These are phyloP conservation scores for Sclerotinia borealis DNA, from an alignment of 2,329 filamentous ascomycete genomes.

Conservation along the genomic window DNA sequence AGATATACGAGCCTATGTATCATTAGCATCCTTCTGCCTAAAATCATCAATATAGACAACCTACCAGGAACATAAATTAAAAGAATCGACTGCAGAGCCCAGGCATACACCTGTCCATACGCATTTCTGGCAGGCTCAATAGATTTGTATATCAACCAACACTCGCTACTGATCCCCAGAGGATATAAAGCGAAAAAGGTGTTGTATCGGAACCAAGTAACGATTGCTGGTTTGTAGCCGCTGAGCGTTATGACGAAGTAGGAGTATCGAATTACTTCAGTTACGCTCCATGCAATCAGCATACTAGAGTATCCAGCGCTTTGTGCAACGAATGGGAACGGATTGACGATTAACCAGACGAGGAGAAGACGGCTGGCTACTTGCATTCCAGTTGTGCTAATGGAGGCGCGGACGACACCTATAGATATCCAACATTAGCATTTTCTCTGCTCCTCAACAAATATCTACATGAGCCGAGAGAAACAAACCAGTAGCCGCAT, in stretches of 20 bases:
- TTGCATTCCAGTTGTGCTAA: conserved; percentile 84
- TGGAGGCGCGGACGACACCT: conserved; percentile 81
- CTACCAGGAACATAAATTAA: conserved; percentile 74
- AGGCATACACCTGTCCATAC: conserved; percentile 45
- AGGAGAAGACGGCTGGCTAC: conserved; percentile 81
- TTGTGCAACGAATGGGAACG: conserved; percentile 61
- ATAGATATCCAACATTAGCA: conserved; percentile 15
- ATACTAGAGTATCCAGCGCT: conserved; percentile 65
- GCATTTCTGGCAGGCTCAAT: conserved; percentile 51
- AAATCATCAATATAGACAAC: conserved; percentile 30
- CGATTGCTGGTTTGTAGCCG: conserved; percentile 52
- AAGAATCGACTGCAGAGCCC: conserved; percentile 58
- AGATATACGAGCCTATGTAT: conserved; percentile 55
- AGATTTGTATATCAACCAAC: conserved; percentile 68
- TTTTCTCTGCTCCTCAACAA: not conserved
- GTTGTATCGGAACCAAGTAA: conserved; percentile 84
- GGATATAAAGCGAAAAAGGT: conserved; percentile 93
- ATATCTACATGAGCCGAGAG: not conserved
- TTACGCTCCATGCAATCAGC: conserved; percentile 82
- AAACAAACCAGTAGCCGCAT: conserved; percentile 65
- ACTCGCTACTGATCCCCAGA: conserved; percentile 83
- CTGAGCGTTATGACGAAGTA: conserved; percentile 77
- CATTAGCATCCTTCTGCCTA: conserved; percentile 16
- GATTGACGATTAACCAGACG: conserved; percentile 76
- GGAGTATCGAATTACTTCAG: conserved; percentile 87